phyloP scores from a whole-genome alignment of 352 stramenopile genomes.

The Aphanomyces cochlioides region DNA sequence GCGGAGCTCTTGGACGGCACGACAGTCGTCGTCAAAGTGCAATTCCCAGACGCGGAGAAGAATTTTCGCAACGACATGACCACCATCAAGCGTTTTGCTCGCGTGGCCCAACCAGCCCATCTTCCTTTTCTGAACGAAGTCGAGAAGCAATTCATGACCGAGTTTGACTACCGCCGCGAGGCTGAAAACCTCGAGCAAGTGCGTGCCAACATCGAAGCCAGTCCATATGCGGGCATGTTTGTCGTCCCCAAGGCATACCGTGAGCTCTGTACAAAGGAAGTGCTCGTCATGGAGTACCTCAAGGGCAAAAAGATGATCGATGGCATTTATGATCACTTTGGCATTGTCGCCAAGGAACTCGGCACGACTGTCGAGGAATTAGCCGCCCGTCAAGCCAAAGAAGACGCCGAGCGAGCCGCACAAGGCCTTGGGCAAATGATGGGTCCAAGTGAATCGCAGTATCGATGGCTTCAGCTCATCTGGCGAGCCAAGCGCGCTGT shows the following conservation, averaged over 20 bases:
- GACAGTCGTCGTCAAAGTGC: slow-evolving; percentile 86
- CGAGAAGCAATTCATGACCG: slow-evolving; percentile 96
- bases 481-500: slow-evolving; percentile 43
- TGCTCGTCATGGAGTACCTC: slow-evolving; percentile 96
- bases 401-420: slow-evolving; percentile 57
- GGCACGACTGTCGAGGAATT: slow-evolving; percentile 84
- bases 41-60: slow-evolving; percentile 91
- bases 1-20: slow-evolving; percentile 62
- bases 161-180: slow-evolving; percentile 96
- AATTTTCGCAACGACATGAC: slow-evolving; percentile 95
- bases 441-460: slow-evolving; percentile 51
- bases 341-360: slow-evolving; percentile 79
- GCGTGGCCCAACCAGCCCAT: slow-evolving; percentile 91
- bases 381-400: slow-evolving; percentile 63
- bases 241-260: slow-evolving; percentile 80
- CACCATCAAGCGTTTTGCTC: slow-evolving; percentile 94
- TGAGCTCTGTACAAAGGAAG: slow-evolving; percentile 90
- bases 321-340: slow-evolving; percentile 88
- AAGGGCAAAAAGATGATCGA: slow-evolving; percentile 81
- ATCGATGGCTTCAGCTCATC: slow-evolving; percentile 53
- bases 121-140: slow-evolving; percentile 93
- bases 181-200: slow-evolving; percentile 87
- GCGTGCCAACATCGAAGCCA: slow-evolving; percentile 84
- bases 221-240: slow-evolving; percentile 61
- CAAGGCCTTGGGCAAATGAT: slow-evolving; percentile 70